Conservation (phyloP, 768 basidiomycete genomes). For the Coprinopsis cinerea region DNA sequence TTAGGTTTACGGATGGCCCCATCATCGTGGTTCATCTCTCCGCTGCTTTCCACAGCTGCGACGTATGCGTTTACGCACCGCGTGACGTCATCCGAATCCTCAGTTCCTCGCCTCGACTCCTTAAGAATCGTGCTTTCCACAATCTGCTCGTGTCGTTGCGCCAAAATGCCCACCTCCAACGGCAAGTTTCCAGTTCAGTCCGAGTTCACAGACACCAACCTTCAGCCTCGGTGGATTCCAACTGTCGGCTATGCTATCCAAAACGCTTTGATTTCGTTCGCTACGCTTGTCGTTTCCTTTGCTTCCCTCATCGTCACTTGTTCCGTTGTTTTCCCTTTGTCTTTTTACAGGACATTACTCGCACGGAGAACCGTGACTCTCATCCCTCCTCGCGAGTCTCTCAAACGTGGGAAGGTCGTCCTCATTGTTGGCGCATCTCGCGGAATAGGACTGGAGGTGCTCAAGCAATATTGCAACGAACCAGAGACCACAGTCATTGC, state of each 20-base stretch:
- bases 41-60: too few relatives aligned
- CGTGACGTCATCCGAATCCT: too few relatives aligned
- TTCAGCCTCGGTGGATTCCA: slow-evolving; percentile 18
- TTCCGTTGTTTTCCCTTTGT: slow-evolving; percentile 18
- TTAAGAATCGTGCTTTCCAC: too few relatives aligned
- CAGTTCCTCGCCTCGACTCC: too few relatives aligned
- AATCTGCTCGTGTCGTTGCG: too few relatives aligned
- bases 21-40: too few relatives aligned
- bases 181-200: too few relatives aligned
- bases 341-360: slow-evolving; percentile 10
- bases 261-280: slow-evolving; percentile 21
- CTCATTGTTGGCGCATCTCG: slow-evolving; percentile 22
- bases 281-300: slow-evolving; percentile 14
- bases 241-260: slow-evolving; percentile 20
- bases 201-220: too few relatives aligned
- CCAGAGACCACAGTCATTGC: slow-evolving; percentile 23
- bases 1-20: too few relatives aligned
- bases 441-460: slow-evolving; percentile 23
- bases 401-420: slow-evolving; percentile 19
- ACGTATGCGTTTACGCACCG: too few relatives aligned
- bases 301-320: slow-evolving; percentile 18
- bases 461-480: slow-evolving; percentile 22
- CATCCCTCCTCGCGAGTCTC: not conserved
- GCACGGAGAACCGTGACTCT: slow-evolving; percentile 9
- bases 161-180: too few relatives aligned